These are phyloP conservation scores for Flagelloscypha sp. DNA, from an alignment of 768 basidiomycete species.

Conservation along the genomic window DNA sequence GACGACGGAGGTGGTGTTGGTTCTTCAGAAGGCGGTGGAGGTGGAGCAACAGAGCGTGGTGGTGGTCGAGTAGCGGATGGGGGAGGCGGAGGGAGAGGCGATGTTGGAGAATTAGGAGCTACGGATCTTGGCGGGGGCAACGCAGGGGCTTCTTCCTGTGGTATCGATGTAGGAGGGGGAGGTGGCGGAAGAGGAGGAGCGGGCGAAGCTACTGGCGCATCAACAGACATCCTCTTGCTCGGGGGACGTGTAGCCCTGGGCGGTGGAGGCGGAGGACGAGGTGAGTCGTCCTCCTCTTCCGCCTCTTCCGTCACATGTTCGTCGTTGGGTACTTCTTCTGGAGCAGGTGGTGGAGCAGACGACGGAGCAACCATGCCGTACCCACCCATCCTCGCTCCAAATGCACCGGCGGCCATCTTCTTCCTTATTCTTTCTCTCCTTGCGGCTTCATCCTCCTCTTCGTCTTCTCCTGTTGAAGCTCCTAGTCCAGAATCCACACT, in stretches of 20 bases:
- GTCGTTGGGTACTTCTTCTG: conserved; percentile 21
- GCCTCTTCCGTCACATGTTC: conserved; percentile 2
- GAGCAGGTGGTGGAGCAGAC: conserved; percentile 23
- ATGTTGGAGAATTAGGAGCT: conserved; percentile 16
- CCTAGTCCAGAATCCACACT: conserved; percentile 20
- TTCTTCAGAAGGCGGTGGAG: conserved; percentile 26
- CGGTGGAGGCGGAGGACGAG: conserved; percentile 22
- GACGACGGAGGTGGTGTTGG: no score
- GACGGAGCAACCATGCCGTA: conserved; percentile 54
- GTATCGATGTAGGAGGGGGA: conserved; percentile 10
- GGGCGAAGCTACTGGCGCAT: conserved; percentile 3
- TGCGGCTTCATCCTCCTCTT: conserved; percentile 59
- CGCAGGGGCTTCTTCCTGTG: conserved; percentile 2
- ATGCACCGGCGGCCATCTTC: conserved; percentile 41
- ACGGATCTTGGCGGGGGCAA: conserved; percentile 11
- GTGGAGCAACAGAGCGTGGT: conserved; percentile 32
- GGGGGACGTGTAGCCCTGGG: conserved; percentile 17
- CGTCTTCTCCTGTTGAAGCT: conserved; percentile 21
- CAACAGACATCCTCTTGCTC: no score
- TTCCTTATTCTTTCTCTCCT: conserved; percentile 45
- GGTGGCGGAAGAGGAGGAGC: conserved; percentile 11
- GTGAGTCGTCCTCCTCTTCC: not conserved
- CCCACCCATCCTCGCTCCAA: conserved; percentile 51
- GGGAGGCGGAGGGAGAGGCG: conserved; percentile 17
- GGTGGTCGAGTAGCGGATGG: conserved; percentile 22